Evolutionary conservation across 2,329 filamentous ascomycete species (phyloP).

Genomic region (Colletotrichum sublineola): DNA sequence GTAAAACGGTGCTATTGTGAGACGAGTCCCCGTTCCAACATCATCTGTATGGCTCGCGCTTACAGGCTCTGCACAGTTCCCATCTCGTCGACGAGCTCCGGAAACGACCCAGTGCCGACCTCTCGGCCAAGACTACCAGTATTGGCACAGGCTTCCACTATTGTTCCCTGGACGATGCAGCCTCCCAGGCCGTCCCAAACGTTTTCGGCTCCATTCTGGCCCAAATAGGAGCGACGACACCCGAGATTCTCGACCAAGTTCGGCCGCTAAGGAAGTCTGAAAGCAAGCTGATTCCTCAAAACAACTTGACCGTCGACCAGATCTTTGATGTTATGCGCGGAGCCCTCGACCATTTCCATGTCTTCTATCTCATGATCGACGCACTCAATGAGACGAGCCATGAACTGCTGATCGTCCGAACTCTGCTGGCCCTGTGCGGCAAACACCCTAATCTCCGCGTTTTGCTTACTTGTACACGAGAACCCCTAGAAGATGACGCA

Average conservation of each 20-base stretch:
- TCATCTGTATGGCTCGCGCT: neutral
- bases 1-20: conserved; percentile 49
- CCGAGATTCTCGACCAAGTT: conserved; percentile 42
- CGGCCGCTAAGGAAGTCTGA: conserved; percentile 36
- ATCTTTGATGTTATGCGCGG: conserved; percentile 39
- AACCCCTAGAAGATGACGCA: conserved; percentile 24
- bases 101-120: conserved; percentile 6
- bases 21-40: neutral
- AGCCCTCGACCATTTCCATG: conserved; percentile 31
- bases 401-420: conserved; percentile 38
- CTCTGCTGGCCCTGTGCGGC: conserved; percentile 42
- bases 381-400: conserved; percentile 46
- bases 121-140: conserved; percentile 21
- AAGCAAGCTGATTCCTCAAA: conserved; percentile 43
- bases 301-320: conserved; percentile 41
- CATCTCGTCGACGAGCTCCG: conserved; percentile 45
- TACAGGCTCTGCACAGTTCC: conserved; percentile 40
- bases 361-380: conserved; percentile 45
- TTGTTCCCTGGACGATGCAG: conserved; percentile 46
- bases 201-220: conserved; percentile 49
- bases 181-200: conserved; percentile 46
- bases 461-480: conserved; percentile 44
- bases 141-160: conserved; percentile 45
- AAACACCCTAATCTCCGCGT: conserved; percentile 42
- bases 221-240: conserved; percentile 41